Conservation (phyloP, 352 stramenopile species). For the Phytophthora kernoviae region DNA sequence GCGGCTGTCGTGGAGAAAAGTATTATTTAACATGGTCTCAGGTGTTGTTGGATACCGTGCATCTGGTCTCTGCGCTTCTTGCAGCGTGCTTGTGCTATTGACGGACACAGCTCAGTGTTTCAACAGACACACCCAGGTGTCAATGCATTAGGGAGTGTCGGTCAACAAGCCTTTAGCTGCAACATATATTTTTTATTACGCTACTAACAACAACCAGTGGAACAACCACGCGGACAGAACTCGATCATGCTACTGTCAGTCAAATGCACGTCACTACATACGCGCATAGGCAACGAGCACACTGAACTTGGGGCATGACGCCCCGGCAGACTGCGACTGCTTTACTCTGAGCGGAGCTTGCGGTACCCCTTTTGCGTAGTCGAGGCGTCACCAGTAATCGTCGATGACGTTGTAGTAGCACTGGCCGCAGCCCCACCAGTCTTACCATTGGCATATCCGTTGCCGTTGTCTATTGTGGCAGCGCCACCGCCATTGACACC, state of each 20-base stretch:
- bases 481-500: background rate
- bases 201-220: background rate
- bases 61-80: background rate
- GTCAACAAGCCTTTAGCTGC: too few species aligned
- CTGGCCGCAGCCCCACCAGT: background rate
- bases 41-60: background rate
- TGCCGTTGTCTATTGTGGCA: background rate
- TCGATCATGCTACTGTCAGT: too few species aligned
- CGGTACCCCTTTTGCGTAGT: slow-evolving; percentile 3
- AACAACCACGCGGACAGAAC: background rate
- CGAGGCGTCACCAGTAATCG: background rate
- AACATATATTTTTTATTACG: background rate
- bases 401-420: background rate
- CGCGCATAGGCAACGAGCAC: too few species aligned
- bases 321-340: background rate
- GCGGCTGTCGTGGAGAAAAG: slow-evolving; percentile 4
- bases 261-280: too few species aligned
- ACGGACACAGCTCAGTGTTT: too few species aligned
- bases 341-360: slow-evolving; percentile 1
- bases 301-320: too few species aligned
- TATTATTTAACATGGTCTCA: slow-evolving; percentile 35
- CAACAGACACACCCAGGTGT: too few species aligned
- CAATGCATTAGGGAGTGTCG: background rate
- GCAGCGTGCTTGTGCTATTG: too few species aligned
- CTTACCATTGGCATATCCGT: background rate